A percentile compares a stretch with the other conserved stretches of the same genome.
phyloP scores from a whole-genome alignment of 805 yeast species.

The Brettanomyces bruxellensis region DNA sequence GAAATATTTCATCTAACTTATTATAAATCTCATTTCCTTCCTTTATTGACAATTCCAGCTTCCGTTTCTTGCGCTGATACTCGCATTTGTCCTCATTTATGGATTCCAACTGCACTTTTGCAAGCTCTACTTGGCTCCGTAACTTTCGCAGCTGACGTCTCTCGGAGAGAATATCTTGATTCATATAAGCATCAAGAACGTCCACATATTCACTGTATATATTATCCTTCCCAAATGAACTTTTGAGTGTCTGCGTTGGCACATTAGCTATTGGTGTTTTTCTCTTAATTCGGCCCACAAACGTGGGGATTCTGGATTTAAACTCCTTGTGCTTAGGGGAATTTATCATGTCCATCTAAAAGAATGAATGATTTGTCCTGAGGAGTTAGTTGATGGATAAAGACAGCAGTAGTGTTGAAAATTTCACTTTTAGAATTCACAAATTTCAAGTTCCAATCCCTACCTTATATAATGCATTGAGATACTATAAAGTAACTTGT shows the following conservation, averaged over 20 bases:
- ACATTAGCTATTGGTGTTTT: no score
- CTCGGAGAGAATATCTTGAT: not conserved
- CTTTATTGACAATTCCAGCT: constrained; percentile 4
- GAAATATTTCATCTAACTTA: constrained; percentile 12
- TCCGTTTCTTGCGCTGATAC: not conserved
- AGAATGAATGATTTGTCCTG: no score
- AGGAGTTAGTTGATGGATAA: no score
- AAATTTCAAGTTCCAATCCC: no score
- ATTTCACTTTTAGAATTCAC: no score
- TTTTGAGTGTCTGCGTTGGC: no score
- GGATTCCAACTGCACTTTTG: not conserved
- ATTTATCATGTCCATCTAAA: no score
- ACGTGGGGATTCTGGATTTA: not conserved
- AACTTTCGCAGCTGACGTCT: not conserved
- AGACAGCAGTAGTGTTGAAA: no score
- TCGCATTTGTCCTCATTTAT: not conserved
- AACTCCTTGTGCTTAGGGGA: no score
- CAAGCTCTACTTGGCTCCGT: not conserved
- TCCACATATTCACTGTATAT: not conserved
- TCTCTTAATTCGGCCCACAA: not conserved
- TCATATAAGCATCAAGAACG: constrained; percentile 1
- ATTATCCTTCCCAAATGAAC: not conserved
- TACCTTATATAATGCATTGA: no score
- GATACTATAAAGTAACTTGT: no score
- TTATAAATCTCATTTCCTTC: constrained; percentile 10